Percentiles rank a stretch among this genome's conserved stretches.
These are phyloP conservation scores for Gracilaria caudata DNA, from an alignment of 23 red algal species.

Conservation along the genomic window DNA sequence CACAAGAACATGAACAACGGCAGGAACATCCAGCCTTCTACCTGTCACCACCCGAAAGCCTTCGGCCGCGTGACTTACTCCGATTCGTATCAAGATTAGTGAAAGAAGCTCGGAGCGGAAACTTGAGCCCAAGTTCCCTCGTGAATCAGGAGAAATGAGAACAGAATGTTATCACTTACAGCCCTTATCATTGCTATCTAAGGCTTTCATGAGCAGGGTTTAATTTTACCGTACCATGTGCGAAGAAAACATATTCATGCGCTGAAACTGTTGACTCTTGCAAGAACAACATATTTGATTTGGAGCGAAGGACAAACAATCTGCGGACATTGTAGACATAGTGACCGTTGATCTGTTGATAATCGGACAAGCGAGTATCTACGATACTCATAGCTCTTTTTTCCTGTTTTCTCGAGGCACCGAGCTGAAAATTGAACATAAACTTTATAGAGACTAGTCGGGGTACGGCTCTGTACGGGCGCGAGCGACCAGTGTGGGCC, in stretches of 20 bases:
- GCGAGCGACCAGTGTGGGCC: too few species aligned
- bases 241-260: not conserved
- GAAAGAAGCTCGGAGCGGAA: not conserved
- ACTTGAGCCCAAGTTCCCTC: not conserved
- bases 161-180: not conserved
- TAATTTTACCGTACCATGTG: not conserved
- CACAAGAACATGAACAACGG: not conserved
- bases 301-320: too few species aligned
- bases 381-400: too few species aligned
- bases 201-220: not conserved
- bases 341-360: too few species aligned
- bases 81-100: not conserved
- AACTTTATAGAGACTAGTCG: too few species aligned
- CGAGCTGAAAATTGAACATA: too few species aligned
- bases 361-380: too few species aligned
- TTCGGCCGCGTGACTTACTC: slow-evolving; percentile 2
- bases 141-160: not conserved
- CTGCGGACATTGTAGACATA: too few species aligned
- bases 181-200: too few species aligned
- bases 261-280: too few species aligned
- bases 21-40: not conserved
- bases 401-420: too few species aligned
- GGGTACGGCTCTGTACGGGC: too few species aligned
- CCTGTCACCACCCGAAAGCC: not conserved
- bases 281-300: not conserved